Evolutionary conservation across 2,329 filamentous ascomycete species (phyloP).

Genomic region (Juglanconis juglandina): DNA sequence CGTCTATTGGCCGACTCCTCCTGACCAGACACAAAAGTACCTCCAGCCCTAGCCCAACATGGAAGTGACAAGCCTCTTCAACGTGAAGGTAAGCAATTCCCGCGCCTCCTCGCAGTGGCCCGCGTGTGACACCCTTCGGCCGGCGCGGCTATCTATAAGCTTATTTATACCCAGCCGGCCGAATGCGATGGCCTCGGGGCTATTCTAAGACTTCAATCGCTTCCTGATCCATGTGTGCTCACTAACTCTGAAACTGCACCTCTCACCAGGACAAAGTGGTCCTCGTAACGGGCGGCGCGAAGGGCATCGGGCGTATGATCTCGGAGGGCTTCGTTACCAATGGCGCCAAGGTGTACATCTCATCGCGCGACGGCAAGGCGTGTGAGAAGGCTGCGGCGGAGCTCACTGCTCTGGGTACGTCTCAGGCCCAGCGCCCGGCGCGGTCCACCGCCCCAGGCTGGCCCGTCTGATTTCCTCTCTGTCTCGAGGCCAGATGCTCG

Average conservation of each 20-base stretch:
- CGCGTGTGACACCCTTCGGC: background rate
- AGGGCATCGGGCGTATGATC: conserved; percentile 67
- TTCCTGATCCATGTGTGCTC: background rate
- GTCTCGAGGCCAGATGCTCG: background rate
- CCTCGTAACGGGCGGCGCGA: conserved; percentile 55
- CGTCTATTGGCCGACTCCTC: background rate
- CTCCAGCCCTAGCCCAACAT: conserved; percentile 24
- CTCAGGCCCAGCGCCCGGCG: background rate
- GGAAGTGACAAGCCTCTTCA: conserved; percentile 54
- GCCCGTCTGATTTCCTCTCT: background rate
- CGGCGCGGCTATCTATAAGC: no score
- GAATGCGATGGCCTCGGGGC: no score
- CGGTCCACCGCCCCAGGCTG: background rate
- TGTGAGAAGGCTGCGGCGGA: conserved; percentile 55
- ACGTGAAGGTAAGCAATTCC: conserved; percentile 51
- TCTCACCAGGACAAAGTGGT: conserved; percentile 50
- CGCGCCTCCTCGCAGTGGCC: background rate
- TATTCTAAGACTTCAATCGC: no score
- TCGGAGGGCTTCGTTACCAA: conserved; percentile 62
- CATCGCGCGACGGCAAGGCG: conserved; percentile 57
- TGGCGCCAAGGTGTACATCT: conserved; percentile 63
- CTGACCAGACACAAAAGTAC: background rate
- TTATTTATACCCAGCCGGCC: no score
- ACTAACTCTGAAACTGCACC: background rate
- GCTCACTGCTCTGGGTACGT: conserved; percentile 46